Evolutionary conservation across 306 rosid genomes (phyloP).

Genomic region (Fagus crenata): DNA sequence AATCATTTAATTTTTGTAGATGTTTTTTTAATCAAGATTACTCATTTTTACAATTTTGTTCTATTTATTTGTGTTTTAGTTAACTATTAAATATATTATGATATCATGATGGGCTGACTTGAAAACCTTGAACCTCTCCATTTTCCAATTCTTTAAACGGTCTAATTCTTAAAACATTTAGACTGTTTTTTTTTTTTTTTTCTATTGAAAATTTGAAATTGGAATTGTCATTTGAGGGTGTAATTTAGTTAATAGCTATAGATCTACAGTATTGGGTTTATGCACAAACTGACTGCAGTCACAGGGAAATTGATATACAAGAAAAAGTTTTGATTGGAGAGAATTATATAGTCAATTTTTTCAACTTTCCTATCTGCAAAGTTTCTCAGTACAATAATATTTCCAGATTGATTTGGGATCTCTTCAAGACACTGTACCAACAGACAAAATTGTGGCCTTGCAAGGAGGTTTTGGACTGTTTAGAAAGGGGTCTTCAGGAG

Average conservation of each 20-base stretch:
- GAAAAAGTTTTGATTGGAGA: background rate
- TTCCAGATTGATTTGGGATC: slow-evolving; percentile 84
- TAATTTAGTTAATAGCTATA: background rate
- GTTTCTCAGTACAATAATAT: slow-evolving; percentile 20
- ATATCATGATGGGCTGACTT: too few species aligned
- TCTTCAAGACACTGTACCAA: slow-evolving; percentile 96
- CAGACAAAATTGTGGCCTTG: slow-evolving; percentile 83
- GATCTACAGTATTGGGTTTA: slow-evolving; percentile 5
- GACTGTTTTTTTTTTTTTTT: background rate
- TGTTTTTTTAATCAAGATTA: too few species aligned
- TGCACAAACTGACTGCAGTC: background rate
- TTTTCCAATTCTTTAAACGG: too few species aligned
- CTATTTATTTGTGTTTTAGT: too few species aligned
- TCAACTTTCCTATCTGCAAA: background rate
- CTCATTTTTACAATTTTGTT: too few species aligned
- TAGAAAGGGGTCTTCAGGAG: slow-evolving; percentile 76
- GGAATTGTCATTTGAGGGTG: background rate
- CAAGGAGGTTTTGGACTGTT: slow-evolving; percentile 81
- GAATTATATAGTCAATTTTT: slow-evolving; percentile 10
- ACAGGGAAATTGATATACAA: background rate
- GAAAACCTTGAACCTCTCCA: too few species aligned
- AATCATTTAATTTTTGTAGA: too few species aligned
- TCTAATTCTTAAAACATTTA: too few species aligned
- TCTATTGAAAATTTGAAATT: background rate
- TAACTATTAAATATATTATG: too few species aligned